Base-by-base conservation (phyloP, 805 yeast genomes). In the Komagataella mondaviorum region DNA sequence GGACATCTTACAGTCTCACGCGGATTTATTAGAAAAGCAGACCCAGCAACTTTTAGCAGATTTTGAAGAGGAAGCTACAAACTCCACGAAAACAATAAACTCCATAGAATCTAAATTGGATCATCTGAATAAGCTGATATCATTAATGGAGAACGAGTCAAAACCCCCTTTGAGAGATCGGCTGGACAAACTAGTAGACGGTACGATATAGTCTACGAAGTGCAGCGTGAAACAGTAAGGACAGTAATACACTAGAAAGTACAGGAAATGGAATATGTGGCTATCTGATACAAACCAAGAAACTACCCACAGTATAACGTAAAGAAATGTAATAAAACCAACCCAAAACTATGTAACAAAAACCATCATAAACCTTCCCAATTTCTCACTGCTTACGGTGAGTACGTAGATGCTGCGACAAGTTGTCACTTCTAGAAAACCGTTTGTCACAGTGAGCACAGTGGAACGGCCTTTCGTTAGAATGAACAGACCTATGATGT, bases 401-500 rank as follows among this genome's bases (percentile, higher is more conserved):
- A 4, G 77, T 76, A 58, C 76, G 76, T 55, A 79, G 66, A 61
- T 83, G 88, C 60, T 81, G 86, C 48, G 77, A 75, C 58, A 82
- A 69, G 57, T 83, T 84, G 60, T 83, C 89, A 12, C 82, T 74
- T 52, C 89, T 65, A 54, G 85, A 77, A 57, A 83, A 83, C 56
- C 75, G 77, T 61, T 81, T 82, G 46, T 69, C 70, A 59, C 89
- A 83, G 48, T 69, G 64, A 16, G 68, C 59, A 59, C 88, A 83
- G 49, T 72, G 75, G 63, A 74, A 82, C 1, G 84, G 84, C 55
- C 78, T 70, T 57, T 77, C 76, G 55, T 74, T 65, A 23, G 82
- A 73, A 60, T 83, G 89, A 55, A 82, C 80, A 20, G 85, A 79
- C 53, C 86, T 67, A 61, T 78, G 73, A 60, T 83, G 89, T 52